Conservation (phyloP, 306 rosid genomes). For the Dryas drummondii region DNA sequence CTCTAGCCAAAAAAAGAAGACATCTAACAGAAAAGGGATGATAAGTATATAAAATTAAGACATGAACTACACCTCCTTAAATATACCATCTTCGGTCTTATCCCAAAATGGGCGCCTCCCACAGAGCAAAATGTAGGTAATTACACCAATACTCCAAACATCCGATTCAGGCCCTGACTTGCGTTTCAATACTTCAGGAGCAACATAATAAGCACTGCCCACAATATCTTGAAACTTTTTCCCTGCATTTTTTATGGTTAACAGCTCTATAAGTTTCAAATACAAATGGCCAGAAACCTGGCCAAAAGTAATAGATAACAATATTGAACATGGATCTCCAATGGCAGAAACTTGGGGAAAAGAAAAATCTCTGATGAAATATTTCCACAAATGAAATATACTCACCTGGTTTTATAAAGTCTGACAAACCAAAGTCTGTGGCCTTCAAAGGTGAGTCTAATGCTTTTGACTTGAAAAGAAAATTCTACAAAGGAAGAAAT, state of each 20-base stretch:
- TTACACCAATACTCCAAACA: slow-evolving; percentile 99
- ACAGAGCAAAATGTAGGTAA: slow-evolving; percentile 93
- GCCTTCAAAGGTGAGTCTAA: slow-evolving; percentile 85
- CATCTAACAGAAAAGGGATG: slow-evolving; percentile 11
- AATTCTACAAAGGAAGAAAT: slow-evolving; percentile 55
- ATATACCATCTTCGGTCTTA: slow-evolving; percentile 99
- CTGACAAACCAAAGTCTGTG: slow-evolving; percentile 97
- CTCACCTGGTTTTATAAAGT: slow-evolving; percentile 94
- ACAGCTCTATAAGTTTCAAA: slow-evolving; percentile 24
- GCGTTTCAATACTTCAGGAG: slow-evolving; percentile 96
- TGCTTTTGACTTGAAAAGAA: slow-evolving; percentile 77
- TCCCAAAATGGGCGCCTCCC: slow-evolving; percentile 99
- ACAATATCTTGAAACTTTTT: slow-evolving; percentile 88
- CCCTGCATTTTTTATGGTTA: slow-evolving; percentile 49
- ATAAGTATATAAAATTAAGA: slow-evolving; percentile 19
- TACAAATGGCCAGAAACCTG: slow-evolving; percentile 25
- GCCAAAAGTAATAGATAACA: slow-evolving; percentile 3
- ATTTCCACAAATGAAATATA: neutral
- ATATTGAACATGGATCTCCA: neutral
- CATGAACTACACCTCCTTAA: slow-evolving; percentile 80
- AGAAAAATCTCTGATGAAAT: neutral
- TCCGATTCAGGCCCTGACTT: slow-evolving; percentile 99
- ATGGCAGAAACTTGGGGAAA: slow-evolving; percentile 12
- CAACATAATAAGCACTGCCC: slow-evolving; percentile 98
- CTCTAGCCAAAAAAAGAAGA: neutral